A percentile compares a stretch with the other conserved stretches of the same genome.
phyloP scores from a whole-genome alignment of 1,139 yeast genomes.

The Taphrina deformans region DNA sequence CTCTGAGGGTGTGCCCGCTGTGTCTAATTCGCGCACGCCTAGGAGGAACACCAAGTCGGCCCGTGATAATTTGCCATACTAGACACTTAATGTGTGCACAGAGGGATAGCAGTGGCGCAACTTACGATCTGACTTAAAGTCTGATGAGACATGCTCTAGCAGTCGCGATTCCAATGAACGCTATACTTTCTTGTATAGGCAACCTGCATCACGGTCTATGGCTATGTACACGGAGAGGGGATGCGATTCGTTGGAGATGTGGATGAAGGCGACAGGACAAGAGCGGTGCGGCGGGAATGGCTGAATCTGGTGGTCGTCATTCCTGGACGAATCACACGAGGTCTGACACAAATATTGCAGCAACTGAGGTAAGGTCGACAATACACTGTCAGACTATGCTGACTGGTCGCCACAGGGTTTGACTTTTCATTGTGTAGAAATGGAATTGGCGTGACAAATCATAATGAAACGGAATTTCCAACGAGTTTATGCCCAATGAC shows the following conservation, averaged over 20 bases:
- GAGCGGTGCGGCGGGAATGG: not conserved
- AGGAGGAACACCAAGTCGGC: conserved; percentile 28
- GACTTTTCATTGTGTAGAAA: too few relatives aligned
- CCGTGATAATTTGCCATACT: conserved; percentile 28
- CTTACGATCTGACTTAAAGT: conserved; percentile 30
- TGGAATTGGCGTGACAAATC: too few relatives aligned
- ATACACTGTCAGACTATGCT: too few relatives aligned
- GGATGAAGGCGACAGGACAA: not conserved
- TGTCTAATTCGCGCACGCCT: conserved; percentile 15
- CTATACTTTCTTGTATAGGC: not conserved
- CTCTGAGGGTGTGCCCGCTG: conserved; percentile 25
- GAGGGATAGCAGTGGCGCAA: not conserved
- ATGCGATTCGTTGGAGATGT: not conserved
- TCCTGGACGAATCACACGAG: not conserved
- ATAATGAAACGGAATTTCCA: too few relatives aligned
- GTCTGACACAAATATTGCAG: not conserved
- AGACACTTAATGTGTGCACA: not conserved
- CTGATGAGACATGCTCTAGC: conserved; percentile 25
- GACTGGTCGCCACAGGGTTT: too few relatives aligned
- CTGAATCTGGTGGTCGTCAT: not conserved
- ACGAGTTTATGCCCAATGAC: too few relatives aligned
- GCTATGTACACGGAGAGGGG: not conserved
- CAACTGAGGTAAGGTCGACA: not conserved
- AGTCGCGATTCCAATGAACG: not conserved
- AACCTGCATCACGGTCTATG: not conserved